phyloP scores from a whole-genome alignment of 495 filamentous ascomycete genomes.

The Rusavskia elegans region DNA sequence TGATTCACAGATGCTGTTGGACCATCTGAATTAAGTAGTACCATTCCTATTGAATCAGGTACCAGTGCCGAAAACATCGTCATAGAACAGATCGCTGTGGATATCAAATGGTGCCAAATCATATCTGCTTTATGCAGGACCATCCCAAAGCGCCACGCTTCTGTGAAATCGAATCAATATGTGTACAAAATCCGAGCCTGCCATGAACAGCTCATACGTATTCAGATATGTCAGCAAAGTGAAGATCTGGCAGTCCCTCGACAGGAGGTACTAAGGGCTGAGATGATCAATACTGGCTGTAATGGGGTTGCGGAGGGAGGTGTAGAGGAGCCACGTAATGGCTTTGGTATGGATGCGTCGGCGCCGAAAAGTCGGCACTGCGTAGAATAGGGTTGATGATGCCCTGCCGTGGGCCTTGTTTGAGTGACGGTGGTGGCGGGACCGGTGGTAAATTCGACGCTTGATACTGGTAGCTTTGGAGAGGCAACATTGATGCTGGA shows the following conservation, averaged over 20 bases:
- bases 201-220: no score
- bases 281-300: neutral
- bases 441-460: constrained; percentile 10
- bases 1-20: no score
- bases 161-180: neutral
- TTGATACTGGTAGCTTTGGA: constrained; percentile 15
- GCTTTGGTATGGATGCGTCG: constrained; percentile 61
- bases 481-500: constrained; percentile 3
- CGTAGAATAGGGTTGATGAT: constrained; percentile 49
- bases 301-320: constrained; percentile 13
- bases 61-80: no score
- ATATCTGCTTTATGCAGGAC: neutral
- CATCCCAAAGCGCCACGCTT: neutral
- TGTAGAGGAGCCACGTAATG: constrained; percentile 35
- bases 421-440: constrained; percentile 13
- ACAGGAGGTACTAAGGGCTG: no score
- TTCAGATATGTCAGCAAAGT: no score
- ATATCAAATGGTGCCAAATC: neutral
- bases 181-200: neutral
- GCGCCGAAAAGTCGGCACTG: constrained; percentile 53
- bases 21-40: no score
- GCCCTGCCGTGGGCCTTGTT: constrained; percentile 23
- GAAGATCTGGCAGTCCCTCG: no score
- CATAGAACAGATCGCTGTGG: no score
- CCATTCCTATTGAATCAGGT: no score